Base-by-base conservation (phyloP, 1,284 basidiomycete genomes). In the Singerocomus inundabilis region DNA sequence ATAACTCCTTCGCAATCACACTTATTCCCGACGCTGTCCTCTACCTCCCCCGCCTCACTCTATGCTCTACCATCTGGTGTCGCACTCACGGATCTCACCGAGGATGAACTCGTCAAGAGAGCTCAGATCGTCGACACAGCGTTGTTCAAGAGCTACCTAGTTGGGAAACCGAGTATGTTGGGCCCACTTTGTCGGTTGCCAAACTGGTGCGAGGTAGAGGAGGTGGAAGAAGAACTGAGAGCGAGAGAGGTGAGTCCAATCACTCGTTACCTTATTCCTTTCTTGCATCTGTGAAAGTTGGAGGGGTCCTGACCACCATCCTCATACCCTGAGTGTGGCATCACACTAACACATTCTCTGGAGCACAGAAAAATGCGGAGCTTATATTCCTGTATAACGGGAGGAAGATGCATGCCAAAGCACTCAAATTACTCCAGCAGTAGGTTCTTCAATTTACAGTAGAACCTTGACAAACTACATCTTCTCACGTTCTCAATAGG, bases 121-220 rank as follows among this genome's bases (percentile, higher is more conserved):
- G 95, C 94, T 1, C 94, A 97, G 70, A 84, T 98, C 18, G 90
- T 98, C 18, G 94, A 99, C 65, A 99, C 97, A 0, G 93, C 91
- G 8, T 72, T 99, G 56, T 95, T 99, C 74, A 97, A 97, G 71
- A 88, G 88, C 9, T 98, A 97, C 67, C 72, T 99, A 18, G 77
- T 90, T 32, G 88, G 88, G 28, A 79, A 90, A 49, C 94, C 96
- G 0, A 83, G 80, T 9, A 72, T 99, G 51, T 74, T 99, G 5
- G 93, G 92, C 0, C 84, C 92, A 24, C 70, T 99, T 37, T 98
- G 96, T 69, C 80, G 97, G 33, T 77, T 96, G 34, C 84, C 91
- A 18, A 98, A 98, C 69, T 99, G 94, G 93, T 98, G 95, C 70
- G 93, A 98, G 63, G 93, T 98, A 0, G 84, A 85, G 2, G 93